Percentiles rank a stretch among this genome's conserved stretches.
Conservation (phyloP, 345 rosid genomes). For the Bruguiera gymnorhiza region DNA sequence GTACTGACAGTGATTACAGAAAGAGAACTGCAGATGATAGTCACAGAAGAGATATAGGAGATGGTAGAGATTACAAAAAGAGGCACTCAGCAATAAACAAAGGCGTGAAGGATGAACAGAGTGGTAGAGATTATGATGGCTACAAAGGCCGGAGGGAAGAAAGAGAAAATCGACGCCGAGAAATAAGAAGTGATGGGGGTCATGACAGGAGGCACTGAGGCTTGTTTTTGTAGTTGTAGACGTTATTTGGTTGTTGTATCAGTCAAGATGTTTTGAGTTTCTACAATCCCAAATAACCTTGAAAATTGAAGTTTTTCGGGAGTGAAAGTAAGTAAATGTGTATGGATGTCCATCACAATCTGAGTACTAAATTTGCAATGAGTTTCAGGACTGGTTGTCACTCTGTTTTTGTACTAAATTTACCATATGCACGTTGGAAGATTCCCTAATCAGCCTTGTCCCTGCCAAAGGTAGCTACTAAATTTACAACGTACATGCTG, state of each 20-base stretch:
- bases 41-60: constrained; percentile 18
- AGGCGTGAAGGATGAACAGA: constrained; percentile 21
- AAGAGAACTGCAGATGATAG: constrained; percentile 21
- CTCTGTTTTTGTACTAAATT: too few species aligned
- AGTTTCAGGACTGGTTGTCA: too few species aligned
- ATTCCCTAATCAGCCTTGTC: too few species aligned
- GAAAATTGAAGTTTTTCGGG: too few species aligned
- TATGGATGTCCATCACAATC: too few species aligned
- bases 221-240: not conserved
- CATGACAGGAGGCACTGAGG: constrained; percentile 22
- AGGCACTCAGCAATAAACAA: constrained; percentile 1
- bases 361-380: too few species aligned
- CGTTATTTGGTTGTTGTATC: not conserved
- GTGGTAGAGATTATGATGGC: constrained; percentile 17
- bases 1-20: constrained; percentile 15
- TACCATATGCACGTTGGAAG: too few species aligned
- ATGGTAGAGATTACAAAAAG: constrained; percentile 21
- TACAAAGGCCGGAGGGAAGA: constrained; percentile 25
- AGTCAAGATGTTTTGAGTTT: too few species aligned
- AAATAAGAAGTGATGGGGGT: constrained; percentile 14
- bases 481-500: too few species aligned
- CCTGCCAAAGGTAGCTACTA: too few species aligned
- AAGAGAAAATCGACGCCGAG: constrained; percentile 9
- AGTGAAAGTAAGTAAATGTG: too few species aligned
- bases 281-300: too few species aligned